Percentiles rank a stretch among this genome's conserved stretches.
Evolutionary conservation across 176 grass and related monocot species (phyloP).

Genomic region (Eleusine coracana): DNA sequence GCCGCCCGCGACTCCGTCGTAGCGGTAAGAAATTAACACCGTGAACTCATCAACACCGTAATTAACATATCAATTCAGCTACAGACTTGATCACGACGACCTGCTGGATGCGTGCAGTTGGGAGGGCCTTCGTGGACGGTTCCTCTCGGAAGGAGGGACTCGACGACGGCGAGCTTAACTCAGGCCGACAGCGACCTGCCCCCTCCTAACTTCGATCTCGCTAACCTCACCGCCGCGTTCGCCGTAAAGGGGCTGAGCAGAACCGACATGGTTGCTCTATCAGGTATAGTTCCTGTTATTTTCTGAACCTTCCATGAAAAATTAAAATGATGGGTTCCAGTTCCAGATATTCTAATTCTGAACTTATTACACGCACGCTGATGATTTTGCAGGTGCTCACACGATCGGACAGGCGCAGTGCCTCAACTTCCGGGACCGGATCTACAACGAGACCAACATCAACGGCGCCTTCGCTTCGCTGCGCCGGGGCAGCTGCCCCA

Average conservation of each 20-base stretch:
- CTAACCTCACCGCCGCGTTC: constrained; percentile 37
- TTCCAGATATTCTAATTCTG: background rate
- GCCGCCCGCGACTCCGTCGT: constrained; percentile 82
- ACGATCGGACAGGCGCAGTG: constrained; percentile 76
- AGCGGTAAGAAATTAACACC: constrained; percentile 40
- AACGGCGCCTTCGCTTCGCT: constrained; percentile 37
- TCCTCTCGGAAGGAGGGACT: constrained; percentile 47
- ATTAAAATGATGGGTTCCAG: background rate
- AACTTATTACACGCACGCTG: background rate
- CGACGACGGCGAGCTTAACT: constrained; percentile 21
- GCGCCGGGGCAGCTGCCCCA: constrained; percentile 58
- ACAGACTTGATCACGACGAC: no score
- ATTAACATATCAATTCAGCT: no score
- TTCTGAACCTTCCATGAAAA: background rate
- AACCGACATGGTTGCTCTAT: constrained; percentile 71
- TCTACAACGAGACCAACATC: constrained; percentile 81
- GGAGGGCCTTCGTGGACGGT: constrained; percentile 62
- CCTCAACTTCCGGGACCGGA: constrained; percentile 43
- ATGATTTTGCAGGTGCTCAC: constrained; percentile 54
- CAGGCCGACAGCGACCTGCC: constrained; percentile 54
- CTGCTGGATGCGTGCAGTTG: constrained; percentile 14
- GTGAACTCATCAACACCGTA: no score
- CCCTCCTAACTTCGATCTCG: constrained; percentile 39
- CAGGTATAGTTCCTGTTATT: constrained; percentile 13
- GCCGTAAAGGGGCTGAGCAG: constrained; percentile 40